These are phyloP conservation scores for Suillus brevipes DNA, from an alignment of 768 basidiomycete species.

Conservation along the genomic window DNA sequence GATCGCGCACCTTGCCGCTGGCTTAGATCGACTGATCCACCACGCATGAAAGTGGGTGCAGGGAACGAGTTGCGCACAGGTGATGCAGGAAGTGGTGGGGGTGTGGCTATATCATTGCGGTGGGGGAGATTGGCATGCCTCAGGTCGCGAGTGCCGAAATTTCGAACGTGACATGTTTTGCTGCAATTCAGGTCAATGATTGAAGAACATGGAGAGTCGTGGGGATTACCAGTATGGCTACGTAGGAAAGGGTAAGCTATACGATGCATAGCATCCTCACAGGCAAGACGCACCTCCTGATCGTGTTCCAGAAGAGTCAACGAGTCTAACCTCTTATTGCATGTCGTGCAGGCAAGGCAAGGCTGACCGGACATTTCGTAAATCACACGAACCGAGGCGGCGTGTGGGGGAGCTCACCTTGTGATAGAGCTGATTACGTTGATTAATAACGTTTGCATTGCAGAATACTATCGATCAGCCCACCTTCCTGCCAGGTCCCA, in stretches of 20 bases:
- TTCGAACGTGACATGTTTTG: conserved; percentile 79
- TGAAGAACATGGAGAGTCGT: neutral
- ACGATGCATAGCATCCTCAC: neutral
- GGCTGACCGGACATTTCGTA: conserved; percentile 43
- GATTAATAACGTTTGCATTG: conserved; percentile 2
- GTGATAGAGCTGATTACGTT: conserved; percentile 65
- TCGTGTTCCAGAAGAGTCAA: conserved; percentile 79
- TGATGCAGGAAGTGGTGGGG: conserved; percentile 33
- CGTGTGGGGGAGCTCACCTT: conserved; percentile 46
- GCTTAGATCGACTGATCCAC: conserved; percentile 28
- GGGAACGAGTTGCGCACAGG: conserved; percentile 29
- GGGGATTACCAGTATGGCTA: conserved; percentile 47
- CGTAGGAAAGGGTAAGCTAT: conserved; percentile 7
- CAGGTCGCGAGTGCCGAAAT: conserved; percentile 75
- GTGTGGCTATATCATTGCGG: conserved; percentile 37
- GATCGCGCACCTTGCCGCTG: conserved; percentile 28
- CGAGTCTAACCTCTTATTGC: conserved; percentile 79
- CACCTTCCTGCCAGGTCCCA: conserved; percentile 90
- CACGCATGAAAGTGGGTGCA: conserved; percentile 28
- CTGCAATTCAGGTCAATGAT: conserved; percentile 39
- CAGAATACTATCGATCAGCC: conserved; percentile 21
- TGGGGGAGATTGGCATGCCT: conserved; percentile 70
- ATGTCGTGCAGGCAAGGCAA: conserved; percentile 76
- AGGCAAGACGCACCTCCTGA: conserved; percentile 58
- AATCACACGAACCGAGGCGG: conserved; percentile 6